phyloP scores from a whole-genome alignment of 805 yeast species.

The Hanseniaspora singularis region DNA sequence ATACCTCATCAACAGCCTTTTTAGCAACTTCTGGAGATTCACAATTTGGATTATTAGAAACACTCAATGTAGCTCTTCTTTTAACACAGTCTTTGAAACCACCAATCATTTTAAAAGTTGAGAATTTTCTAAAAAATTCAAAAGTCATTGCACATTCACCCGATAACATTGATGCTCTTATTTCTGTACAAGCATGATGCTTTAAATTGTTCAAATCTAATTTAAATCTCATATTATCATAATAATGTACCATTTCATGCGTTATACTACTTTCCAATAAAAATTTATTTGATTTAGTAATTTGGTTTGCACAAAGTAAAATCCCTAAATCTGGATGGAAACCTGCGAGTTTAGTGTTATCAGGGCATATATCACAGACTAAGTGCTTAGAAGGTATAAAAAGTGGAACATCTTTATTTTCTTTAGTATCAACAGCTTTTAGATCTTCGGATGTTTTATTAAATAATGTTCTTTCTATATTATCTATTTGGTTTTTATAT shows the following conservation, averaged over 20 bases:
- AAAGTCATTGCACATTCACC: constrained; percentile 91
- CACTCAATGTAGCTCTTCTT: constrained; percentile 78
- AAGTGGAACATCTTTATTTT: constrained; percentile 20
- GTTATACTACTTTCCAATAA: constrained; percentile 83
- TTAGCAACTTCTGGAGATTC: constrained; percentile 60
- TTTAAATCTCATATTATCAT: constrained; percentile 77
- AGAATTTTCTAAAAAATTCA: constrained; percentile 41
- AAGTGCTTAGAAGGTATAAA: constrained; percentile 34
- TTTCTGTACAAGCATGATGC: constrained; percentile 96
- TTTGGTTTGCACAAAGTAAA: constrained; percentile 72
- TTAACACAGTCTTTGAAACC: constrained; percentile 88
- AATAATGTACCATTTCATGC: constrained; percentile 88
- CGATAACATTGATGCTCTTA: constrained; percentile 80
- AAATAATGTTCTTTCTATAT: constrained; percentile 21
- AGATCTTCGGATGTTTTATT: neutral
- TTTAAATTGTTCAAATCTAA: constrained; percentile 74
- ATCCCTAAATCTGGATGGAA: constrained; percentile 85
- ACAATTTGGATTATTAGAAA: constrained; percentile 77
- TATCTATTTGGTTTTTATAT: constrained; percentile 15
- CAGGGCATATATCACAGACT: constrained; percentile 74
- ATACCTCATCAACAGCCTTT: constrained; percentile 70
- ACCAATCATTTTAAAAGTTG: constrained; percentile 42
- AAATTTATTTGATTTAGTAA: constrained; percentile 46
- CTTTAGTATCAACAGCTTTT: neutral
- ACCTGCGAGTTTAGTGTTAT: constrained; percentile 71